phyloP scores from a whole-genome alignment of 345 rosid genomes.

The Schrenkiella parvula region DNA sequence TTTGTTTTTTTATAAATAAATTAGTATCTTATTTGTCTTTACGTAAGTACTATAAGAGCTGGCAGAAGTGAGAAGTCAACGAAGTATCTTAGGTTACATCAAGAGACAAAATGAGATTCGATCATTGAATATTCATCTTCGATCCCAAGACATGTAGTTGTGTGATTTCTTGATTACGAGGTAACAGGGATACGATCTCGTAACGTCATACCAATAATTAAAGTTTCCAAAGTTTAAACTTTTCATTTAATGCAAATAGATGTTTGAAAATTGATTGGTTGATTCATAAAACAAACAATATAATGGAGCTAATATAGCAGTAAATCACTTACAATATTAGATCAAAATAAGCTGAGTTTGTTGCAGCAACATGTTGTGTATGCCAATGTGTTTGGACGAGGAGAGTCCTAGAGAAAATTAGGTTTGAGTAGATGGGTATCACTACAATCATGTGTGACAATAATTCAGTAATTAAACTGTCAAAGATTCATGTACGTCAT shows the following conservation, averaged over 20 bases:
- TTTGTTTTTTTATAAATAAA: background rate
- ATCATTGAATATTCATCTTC: background rate
- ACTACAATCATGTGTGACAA: background rate
- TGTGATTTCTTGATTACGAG: background rate
- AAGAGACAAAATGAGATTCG: background rate
- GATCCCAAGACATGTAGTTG: background rate
- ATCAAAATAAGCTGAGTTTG: too few species aligned
- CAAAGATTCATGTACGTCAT: background rate
- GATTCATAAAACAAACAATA: background rate
- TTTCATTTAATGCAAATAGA: slow-evolving; percentile 2
- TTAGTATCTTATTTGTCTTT: background rate
- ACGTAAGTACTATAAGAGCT: background rate
- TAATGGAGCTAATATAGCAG: too few species aligned
- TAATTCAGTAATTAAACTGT: background rate
- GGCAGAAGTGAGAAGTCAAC: background rate
- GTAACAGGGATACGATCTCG: background rate
- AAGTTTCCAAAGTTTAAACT: background rate
- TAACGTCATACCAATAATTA: background rate
- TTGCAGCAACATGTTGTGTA: too few species aligned
- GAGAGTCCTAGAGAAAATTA: too few species aligned
- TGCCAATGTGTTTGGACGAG: too few species aligned
- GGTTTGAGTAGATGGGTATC: background rate
- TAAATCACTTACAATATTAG: too few species aligned
- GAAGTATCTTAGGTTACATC: background rate
- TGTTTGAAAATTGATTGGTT: background rate